Percentiles rank a stretch among this genome's conserved stretches.
These are phyloP conservation scores for Tuber magnatum DNA, from an alignment of 495 filamentous ascomycete genomes.

Conservation along the genomic window DNA sequence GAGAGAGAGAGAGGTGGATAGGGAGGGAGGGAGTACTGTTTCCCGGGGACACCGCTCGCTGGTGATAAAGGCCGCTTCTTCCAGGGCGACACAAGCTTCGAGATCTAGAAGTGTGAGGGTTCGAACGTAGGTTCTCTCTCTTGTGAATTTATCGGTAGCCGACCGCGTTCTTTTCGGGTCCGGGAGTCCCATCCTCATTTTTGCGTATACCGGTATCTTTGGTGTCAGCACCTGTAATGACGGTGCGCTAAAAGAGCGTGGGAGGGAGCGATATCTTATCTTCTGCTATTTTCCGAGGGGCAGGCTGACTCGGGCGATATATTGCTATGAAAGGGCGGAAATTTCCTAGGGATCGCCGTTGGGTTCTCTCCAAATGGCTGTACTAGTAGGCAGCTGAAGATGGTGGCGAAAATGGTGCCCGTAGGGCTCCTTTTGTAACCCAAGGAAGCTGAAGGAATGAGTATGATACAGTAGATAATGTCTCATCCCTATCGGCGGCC, in stretches of 20 bases:
- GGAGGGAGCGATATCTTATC: background rate
- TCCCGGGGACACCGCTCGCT: constrained; percentile 61
- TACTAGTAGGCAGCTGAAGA: background rate
- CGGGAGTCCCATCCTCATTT: background rate
- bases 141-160: background rate
- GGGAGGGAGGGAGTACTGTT: constrained; percentile 58
- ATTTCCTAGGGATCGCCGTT: background rate
- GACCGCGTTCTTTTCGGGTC: background rate
- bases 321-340: background rate
- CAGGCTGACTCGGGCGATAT: background rate
- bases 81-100: constrained; percentile 67
- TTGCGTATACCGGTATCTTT: background rate
- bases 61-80: constrained; percentile 63
- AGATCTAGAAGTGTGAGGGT: constrained; percentile 65
- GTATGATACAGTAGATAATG: constrained; percentile 3
- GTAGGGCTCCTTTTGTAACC: background rate
- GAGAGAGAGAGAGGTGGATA: background rate
- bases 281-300: background rate
- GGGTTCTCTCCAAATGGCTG: background rate
- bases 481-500: background rate
- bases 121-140: constrained; percentile 51
- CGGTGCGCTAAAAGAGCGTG: background rate
- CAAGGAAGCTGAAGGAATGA: background rate
- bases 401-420: constrained; percentile 2
- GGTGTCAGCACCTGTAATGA: background rate